These are phyloP conservation scores for Tuber calosporum DNA, from an alignment of 495 filamentous ascomycete species.

Conservation along the genomic window DNA sequence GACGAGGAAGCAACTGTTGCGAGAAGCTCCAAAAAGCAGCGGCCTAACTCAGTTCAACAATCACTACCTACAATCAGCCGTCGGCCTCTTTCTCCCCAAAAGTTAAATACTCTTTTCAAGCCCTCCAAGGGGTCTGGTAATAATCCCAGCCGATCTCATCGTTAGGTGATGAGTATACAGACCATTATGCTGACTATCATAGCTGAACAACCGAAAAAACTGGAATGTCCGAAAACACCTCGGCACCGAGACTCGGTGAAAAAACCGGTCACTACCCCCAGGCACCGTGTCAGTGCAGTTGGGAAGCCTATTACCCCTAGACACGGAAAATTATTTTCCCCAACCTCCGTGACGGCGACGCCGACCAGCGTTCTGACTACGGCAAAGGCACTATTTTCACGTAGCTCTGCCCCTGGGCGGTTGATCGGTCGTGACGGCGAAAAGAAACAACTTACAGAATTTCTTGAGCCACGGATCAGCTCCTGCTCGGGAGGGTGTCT, in stretches of 20 bases:
- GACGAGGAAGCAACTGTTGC: background rate
- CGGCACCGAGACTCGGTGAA: conserved; percentile 59
- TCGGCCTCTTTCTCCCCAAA: conserved; percentile 24
- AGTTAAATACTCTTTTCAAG: conserved; percentile 24
- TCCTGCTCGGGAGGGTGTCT: conserved; percentile 68
- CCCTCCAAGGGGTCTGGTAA: conserved; percentile 9
- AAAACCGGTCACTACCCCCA: conserved; percentile 59
- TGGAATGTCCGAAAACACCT: conserved; percentile 53
- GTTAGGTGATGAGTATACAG: background rate
- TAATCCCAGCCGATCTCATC: background rate
- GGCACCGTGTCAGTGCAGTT: conserved; percentile 58
- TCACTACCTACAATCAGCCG: background rate
- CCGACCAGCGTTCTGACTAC: conserved; percentile 66
- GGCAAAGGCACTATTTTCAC: conserved; percentile 78
- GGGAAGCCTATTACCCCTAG: conserved; percentile 62
- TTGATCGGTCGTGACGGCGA: conserved; percentile 81
- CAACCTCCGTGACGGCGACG: conserved; percentile 57
- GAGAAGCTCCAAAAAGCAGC: background rate
- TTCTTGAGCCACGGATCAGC: conserved; percentile 59
- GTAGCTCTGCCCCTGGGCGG: conserved; percentile 64
- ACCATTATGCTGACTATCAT: background rate
- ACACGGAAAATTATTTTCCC: conserved; percentile 50
- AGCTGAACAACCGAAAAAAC: conserved; percentile 11
- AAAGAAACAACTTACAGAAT: conserved; percentile 58
- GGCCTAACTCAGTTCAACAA: background rate